phyloP scores from a whole-genome alignment of 225 moss, liverwort and hornwort genomes.

The Thuidium tamariscinum region DNA sequence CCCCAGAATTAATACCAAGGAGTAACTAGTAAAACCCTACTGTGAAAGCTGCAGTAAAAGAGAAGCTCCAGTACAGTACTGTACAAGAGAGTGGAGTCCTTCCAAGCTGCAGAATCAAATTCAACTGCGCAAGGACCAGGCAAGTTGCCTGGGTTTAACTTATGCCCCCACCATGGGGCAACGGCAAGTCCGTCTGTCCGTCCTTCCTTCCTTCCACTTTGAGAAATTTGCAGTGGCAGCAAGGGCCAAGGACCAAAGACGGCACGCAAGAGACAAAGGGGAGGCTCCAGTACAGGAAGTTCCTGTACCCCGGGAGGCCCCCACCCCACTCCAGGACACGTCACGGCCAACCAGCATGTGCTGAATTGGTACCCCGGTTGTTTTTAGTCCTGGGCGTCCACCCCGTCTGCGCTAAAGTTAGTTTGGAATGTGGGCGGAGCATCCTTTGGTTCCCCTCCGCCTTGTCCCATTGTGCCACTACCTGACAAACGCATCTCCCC shows the following conservation, averaged over 20 bases:
- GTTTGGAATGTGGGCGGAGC: background rate
- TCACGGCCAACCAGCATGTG: background rate
- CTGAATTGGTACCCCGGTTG: background rate
- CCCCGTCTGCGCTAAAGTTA: background rate
- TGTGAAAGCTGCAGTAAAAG: too few relatives aligned
- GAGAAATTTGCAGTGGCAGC: background rate
- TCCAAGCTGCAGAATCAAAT: background rate
- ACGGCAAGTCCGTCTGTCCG: too few relatives aligned
- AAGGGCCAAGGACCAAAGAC: background rate
- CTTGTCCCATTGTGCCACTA: background rate
- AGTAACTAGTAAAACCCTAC: too few relatives aligned
- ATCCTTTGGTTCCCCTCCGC: background rate
- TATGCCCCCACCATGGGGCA: background rate
- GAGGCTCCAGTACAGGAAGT: background rate
- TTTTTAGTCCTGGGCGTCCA: background rate
- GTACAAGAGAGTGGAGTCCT: background rate
- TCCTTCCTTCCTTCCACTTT: background rate
- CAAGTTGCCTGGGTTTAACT: background rate
- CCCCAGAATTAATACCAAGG: too few relatives aligned
- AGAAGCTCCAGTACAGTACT: background rate
- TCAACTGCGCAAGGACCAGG: background rate
- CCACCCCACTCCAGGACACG: background rate
- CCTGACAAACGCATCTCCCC: background rate
- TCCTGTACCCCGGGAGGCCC: background rate
- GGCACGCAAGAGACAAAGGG: background rate